These are phyloP conservation scores for Solanum medicagineum DNA, from an alignment of 257 asterid species.

Conservation along the genomic window DNA sequence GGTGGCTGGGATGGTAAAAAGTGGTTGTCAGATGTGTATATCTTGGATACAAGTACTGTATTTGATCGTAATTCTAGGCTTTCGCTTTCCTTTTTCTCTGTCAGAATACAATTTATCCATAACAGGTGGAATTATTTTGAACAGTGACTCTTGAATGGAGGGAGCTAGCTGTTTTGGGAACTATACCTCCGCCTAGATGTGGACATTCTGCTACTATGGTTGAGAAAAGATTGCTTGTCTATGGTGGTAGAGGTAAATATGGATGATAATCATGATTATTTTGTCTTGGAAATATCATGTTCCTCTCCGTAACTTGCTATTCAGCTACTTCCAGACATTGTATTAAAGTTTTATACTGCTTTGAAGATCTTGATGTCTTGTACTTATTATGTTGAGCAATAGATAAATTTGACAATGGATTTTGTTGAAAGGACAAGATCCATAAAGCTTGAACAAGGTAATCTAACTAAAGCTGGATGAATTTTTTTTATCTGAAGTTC, in stretches of 20 bases:
- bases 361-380: background rate
- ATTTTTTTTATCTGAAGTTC: background rate
- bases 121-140: background rate
- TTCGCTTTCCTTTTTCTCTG: background rate
- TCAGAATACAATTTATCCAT: background rate
- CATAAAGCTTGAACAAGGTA: background rate
- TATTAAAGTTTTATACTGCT: background rate
- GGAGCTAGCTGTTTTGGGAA: conserved; percentile 75
- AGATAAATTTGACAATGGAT: background rate
- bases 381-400: background rate
- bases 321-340: background rate
- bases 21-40: conserved; percentile 93
- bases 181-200: conserved; percentile 93
- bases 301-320: background rate
- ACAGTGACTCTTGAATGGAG: conserved; percentile 97
- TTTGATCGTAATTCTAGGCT: background rate
- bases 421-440: background rate
- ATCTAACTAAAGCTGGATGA: background rate
- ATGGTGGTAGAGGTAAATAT: conserved; percentile 88
- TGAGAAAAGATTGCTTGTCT: conserved; percentile 91
- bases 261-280: background rate
- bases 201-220: conserved; percentile 97
- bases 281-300: background rate
- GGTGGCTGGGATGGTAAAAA: conserved; percentile 99
- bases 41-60: conserved; percentile 77